phyloP scores from a whole-genome alignment of 768 basidiomycete species.

The Suillus tomentosus region DNA sequence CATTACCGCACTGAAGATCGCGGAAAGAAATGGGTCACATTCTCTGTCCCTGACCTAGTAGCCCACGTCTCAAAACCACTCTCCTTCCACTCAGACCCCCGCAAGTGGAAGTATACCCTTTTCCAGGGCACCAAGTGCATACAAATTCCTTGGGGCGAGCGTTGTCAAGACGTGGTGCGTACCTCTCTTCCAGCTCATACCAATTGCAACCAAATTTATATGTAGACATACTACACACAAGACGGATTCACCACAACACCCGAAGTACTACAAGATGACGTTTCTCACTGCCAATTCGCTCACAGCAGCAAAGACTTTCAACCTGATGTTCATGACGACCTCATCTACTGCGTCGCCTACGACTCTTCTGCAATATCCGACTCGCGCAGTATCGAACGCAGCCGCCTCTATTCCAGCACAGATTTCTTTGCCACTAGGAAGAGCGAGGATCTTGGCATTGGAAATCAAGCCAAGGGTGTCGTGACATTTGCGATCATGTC shows the following conservation, averaged over 20 bases:
- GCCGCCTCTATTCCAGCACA: conserved; percentile 77
- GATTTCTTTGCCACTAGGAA: conserved; percentile 75
- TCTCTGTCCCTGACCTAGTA: conserved; percentile 60
- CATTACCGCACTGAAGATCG: conserved; percentile 91
- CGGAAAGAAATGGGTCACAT: conserved; percentile 84
- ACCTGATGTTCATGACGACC: conserved; percentile 67
- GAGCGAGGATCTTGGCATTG: conserved; percentile 89
- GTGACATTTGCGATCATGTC: conserved; percentile 89
- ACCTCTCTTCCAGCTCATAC: no score
- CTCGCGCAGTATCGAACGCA: conserved; percentile 50
- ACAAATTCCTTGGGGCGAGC: conserved; percentile 48
- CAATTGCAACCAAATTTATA: conserved; percentile 14
- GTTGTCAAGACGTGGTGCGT: conserved; percentile 73
- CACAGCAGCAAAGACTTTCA: conserved; percentile 84
- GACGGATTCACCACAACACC: conserved; percentile 73
- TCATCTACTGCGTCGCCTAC: conserved; percentile 89
- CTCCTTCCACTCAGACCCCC: conserved; percentile 81
- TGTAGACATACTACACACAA: conserved; percentile 85
- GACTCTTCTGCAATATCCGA: conserved; percentile 54
- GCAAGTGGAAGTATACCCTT: conserved; percentile 71
- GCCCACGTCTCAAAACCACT: conserved; percentile 60
- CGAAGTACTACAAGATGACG: conserved; percentile 64
- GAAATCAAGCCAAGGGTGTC: conserved; percentile 82
- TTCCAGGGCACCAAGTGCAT: conserved; percentile 77
- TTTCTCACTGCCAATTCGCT: conserved; percentile 83